phyloP scores from a whole-genome alignment of 768 basidiomycete genomes.

The Suillus lakei region DNA sequence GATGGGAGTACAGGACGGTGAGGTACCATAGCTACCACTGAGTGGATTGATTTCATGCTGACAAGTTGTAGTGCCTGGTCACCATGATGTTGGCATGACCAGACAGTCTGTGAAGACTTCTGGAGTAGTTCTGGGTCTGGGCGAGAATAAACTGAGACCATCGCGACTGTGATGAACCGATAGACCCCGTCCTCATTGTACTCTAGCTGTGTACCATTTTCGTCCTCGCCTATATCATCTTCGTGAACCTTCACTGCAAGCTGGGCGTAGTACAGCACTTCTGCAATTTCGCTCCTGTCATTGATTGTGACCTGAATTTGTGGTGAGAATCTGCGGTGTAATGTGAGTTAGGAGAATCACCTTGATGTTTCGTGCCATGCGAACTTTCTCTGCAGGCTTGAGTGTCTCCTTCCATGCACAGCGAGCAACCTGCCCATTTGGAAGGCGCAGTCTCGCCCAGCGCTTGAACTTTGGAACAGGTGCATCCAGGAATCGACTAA shows the following conservation, averaged over 20 bases:
- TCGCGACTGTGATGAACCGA: no score
- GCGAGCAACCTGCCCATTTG: constrained; percentile 28
- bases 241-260: not conserved
- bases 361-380: constrained; percentile 39
- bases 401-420: constrained; percentile 34
- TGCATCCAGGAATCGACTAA: not conserved
- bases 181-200: no score
- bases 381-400: constrained; percentile 20
- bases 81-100: not conserved
- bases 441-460: constrained; percentile 27
- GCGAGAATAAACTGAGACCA: constrained; percentile 12
- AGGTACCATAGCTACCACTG: constrained; percentile 12
- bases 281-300: constrained; percentile 10
- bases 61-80: constrained; percentile 1
- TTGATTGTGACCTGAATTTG: no score
- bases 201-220: no score
- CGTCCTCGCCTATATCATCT: no score
- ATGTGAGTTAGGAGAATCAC: constrained; percentile 17
- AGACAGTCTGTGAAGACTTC: not conserved
- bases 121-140: constrained; percentile 6
- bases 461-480: constrained; percentile 3
- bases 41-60: constrained; percentile 1
- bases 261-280: constrained; percentile 20
- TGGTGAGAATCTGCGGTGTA: no score
- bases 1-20: not conserved